Base-by-base conservation (phyloP, 2,329 filamentous ascomycete genomes). In the Microcyclosporella mali region DNA sequence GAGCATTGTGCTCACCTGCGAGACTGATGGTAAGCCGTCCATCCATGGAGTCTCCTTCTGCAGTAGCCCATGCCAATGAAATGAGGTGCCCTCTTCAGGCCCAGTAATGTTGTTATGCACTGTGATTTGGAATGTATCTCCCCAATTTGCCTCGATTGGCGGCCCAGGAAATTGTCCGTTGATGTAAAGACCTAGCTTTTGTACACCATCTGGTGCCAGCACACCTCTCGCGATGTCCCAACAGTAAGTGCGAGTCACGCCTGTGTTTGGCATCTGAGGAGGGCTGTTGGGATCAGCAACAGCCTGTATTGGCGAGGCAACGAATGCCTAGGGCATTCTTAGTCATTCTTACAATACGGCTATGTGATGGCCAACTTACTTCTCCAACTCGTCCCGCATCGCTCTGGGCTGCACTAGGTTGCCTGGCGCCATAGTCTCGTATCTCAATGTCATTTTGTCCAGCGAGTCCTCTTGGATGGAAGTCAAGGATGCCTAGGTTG, bases 41-140 rank as follows among this genome's bases (percentile, higher is more conserved):
- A 70, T 64, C 31, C 66, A 61, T 50, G 79, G 79, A 0, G 72
- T 77, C 46, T 69, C 73, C 46, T 61, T 73, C 48, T 70, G 69
- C 17, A 63, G 61, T 2, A 74, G 49, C 6, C 71, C 72, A 46
- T 74, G 72, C 71, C 71, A 70, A 14, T 78, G 70, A 4, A 45
- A 14, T 21, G 43, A 32, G 7, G 43, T 45, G 21, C 43, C 43
- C 36, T 45, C 43, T 14, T 39, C 36, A 12, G 32, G 32, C 10
- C 40, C 40, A 6, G 36, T 33, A 21, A 46, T 37, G 11, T 59
- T 45, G 45, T 69, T 69, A 37, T 59, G 43, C 2, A 67, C 61
- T 18, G 53, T 47, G 2, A 67, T 62, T 3, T 65, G 56, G 29
- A 73, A 50, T 18, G 61, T 63, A 49, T 73, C 71, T 8, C 70